A percentile compares a stretch with the other conserved stretches of the same genome.
These are phyloP conservation scores for Fomitopsis pinicola DNA, from an alignment of 1,284 basidiomycete genomes.

Conservation along the genomic window DNA sequence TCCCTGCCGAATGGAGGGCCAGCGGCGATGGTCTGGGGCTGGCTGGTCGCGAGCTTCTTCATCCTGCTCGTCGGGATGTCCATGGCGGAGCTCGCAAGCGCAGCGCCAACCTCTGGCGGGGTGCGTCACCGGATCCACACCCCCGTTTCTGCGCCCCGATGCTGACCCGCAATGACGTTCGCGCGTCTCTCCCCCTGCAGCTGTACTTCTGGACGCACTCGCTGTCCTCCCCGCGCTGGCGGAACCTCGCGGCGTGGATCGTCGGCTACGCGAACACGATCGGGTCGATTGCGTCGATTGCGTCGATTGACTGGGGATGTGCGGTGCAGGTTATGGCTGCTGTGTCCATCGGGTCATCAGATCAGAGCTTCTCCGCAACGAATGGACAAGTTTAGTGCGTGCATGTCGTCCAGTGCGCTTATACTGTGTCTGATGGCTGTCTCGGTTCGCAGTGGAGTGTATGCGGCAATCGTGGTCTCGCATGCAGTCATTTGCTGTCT, in stretches of 20 bases:
- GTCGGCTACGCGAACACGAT: conserved; percentile 77
- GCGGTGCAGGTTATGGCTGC: conserved; percentile 66
- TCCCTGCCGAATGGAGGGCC: conserved; percentile 76
- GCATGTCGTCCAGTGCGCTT: not conserved
- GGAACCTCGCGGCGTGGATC: conserved; percentile 69
- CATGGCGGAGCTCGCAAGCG: conserved; percentile 68
- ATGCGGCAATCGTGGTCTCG: conserved; percentile 49
- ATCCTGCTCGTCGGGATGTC: conserved; percentile 58
- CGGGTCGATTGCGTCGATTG: conserved; percentile 59
- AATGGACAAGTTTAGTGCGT: conserved; percentile 56
- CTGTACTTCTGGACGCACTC: conserved; percentile 79
- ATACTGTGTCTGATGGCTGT: not conserved
- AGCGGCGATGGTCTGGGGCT: conserved; percentile 79
- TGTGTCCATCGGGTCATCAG: conserved; percentile 48
- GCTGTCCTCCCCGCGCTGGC: conserved; percentile 57
- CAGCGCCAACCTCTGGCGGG: conserved; percentile 72
- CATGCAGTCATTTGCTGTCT: conserved; percentile 63
- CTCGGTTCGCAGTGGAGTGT: conserved; percentile 47
- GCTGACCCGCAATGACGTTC: not conserved
- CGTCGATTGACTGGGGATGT: conserved; percentile 76
- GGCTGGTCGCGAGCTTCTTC: conserved; percentile 51
- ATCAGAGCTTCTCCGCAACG: conserved; percentile 48
- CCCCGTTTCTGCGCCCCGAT: not conserved
- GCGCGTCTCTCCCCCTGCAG: conserved; percentile 10
- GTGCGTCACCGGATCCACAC: not conserved